phyloP scores from a whole-genome alignment of 2,329 filamentous ascomycete species.

The Monilinia polystroma region DNA sequence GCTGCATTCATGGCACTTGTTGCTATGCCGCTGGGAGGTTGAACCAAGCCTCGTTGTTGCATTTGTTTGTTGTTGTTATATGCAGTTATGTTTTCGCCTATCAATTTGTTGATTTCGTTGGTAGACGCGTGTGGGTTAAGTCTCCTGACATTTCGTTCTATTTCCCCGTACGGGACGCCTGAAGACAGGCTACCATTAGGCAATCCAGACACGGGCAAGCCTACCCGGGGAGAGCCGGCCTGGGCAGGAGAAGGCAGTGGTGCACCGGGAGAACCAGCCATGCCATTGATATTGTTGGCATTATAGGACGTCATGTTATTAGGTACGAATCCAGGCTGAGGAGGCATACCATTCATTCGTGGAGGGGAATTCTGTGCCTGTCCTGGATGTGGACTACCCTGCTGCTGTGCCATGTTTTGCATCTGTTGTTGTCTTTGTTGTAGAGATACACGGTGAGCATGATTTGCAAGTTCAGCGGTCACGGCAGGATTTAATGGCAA shows the following conservation, averaged over 20 bases:
- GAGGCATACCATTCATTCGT: slow-evolving; percentile 39
- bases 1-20: slow-evolving; percentile 53
- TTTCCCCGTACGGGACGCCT: slow-evolving; percentile 14
- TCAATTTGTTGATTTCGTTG: slow-evolving; percentile 22
- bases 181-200: slow-evolving; percentile 17
- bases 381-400: slow-evolving; percentile 33
- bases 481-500: slow-evolving; percentile 54
- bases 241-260: slow-evolving; percentile 34
- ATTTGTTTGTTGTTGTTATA: slow-evolving; percentile 19
- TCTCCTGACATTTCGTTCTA: slow-evolving; percentile 15
- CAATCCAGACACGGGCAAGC: slow-evolving; percentile 27
- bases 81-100: slow-evolving; percentile 41
- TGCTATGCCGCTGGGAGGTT: slow-evolving; percentile 44
- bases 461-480: slow-evolving; percentile 58
- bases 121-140: slow-evolving; percentile 14
- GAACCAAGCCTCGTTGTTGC: slow-evolving; percentile 40
- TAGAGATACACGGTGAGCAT: slow-evolving; percentile 61
- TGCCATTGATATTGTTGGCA: slow-evolving; percentile 46
- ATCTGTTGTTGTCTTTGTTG: slow-evolving; percentile 36
- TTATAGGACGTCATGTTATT: slow-evolving; percentile 54
- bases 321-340: slow-evolving; percentile 36
- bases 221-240: slow-evolving; percentile 37
- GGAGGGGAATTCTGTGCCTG: slow-evolving; percentile 42
- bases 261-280: slow-evolving; percentile 43
- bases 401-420: slow-evolving; percentile 33